These are phyloP conservation scores for Thraustotheca clavata DNA, from an alignment of 352 stramenopile species.

Conservation along the genomic window DNA sequence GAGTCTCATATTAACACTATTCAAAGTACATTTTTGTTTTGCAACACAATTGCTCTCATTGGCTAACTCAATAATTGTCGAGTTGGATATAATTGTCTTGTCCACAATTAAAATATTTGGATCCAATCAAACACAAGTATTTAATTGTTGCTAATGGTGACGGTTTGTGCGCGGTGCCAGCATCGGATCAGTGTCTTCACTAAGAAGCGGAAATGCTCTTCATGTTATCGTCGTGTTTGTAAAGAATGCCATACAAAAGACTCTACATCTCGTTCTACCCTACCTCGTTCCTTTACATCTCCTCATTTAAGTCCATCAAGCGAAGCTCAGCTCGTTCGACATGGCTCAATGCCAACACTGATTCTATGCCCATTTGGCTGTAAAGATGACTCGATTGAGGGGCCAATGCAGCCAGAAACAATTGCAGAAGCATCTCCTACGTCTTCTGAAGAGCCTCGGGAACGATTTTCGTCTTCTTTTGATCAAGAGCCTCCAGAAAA, in stretches of 20 bases:
- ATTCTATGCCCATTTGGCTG: constrained; percentile 1
- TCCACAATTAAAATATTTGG: too few species aligned
- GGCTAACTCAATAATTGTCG: too few species aligned
- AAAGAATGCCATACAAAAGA: constrained; percentile 9
- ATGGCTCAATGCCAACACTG: background rate
- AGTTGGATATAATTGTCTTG: too few species aligned
- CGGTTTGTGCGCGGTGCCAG: constrained; percentile 6
- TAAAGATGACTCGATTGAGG: background rate
- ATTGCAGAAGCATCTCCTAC: too few species aligned
- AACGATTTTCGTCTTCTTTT: background rate
- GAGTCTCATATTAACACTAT: too few species aligned
- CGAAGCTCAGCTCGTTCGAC: constrained; percentile 1
- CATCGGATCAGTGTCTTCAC: constrained; percentile 15
- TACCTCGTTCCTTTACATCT: background rate
- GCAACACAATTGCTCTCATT: too few species aligned
- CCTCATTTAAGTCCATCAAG: background rate
- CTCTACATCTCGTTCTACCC: background rate
- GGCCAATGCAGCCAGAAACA: too few species aligned
- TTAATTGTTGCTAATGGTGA: too few species aligned
- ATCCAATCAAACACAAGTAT: too few species aligned
- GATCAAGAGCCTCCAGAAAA: background rate
- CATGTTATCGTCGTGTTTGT: constrained; percentile 8
- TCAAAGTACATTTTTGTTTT: too few species aligned
- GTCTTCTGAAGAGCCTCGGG: too few species aligned
- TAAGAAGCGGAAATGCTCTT: constrained; percentile 16